These are phyloP conservation scores for Martensiomyces pterosporus DNA, from an alignment of 192 early-diverging fungal species.

Conservation along the genomic window DNA sequence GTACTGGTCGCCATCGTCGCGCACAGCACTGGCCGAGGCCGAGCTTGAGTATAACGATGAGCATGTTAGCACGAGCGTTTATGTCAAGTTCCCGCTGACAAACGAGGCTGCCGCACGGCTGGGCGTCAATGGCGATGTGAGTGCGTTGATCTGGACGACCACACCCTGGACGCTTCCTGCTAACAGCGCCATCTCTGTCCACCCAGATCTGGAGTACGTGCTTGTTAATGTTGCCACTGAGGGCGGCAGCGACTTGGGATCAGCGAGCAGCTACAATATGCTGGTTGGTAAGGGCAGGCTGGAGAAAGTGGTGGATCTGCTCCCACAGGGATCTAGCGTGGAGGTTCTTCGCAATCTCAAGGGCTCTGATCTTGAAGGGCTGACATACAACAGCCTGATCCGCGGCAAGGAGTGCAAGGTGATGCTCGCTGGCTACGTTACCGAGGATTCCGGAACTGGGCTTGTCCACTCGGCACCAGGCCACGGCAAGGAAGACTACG, in stretches of 20 bases:
- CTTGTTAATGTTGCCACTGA: constrained; percentile 34
- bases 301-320: constrained; percentile 8
- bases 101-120: constrained; percentile 11
- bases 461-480: constrained; percentile 80
- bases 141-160: constrained; percentile 70
- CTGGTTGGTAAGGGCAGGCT: constrained; percentile 29
- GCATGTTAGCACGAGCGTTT: constrained; percentile 66
- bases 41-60: constrained; percentile 76
- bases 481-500: constrained; percentile 82
- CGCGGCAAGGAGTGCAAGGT: constrained; percentile 50
- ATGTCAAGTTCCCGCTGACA: constrained; percentile 61
- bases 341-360: constrained; percentile 6
- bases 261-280: constrained; percentile 1
- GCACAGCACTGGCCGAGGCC: constrained; percentile 75
- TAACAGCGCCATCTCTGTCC: constrained; percentile 66
- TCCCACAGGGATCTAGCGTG: constrained; percentile 7
- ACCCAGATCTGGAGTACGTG: constrained; percentile 61
- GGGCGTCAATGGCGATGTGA: constrained; percentile 15
- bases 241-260: background rate
- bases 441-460: constrained; percentile 69
- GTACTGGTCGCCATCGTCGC: constrained; percentile 80
- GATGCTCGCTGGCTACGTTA: constrained; percentile 64
- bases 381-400: constrained; percentile 56
- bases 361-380: constrained; percentile 54
- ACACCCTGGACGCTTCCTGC: constrained; percentile 81